phyloP scores from a whole-genome alignment of 2,329 filamentous ascomycete species.

The Penicillium sp. region DNA sequence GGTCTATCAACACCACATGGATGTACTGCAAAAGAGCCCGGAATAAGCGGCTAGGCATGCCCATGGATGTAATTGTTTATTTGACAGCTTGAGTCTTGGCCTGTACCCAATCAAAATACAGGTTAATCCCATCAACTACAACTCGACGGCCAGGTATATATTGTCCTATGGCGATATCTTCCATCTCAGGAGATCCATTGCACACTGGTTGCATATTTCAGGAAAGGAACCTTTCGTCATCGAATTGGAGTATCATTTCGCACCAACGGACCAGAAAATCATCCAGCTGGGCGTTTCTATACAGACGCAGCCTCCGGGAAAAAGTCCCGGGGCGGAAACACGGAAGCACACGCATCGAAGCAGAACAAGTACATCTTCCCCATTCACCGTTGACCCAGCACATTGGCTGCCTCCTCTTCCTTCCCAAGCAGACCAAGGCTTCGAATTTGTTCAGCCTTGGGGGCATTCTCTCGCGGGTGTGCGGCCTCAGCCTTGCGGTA shows the following conservation, averaged over 20 bases:
- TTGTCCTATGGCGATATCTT: not conserved
- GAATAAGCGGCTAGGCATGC: constrained; percentile 1
- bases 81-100: not conserved
- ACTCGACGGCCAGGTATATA: not conserved
- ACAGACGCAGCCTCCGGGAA: constrained; percentile 29
- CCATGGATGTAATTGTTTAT: not conserved
- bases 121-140: not conserved
- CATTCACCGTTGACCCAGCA: constrained; percentile 35
- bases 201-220: not conserved
- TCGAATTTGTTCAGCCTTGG: constrained; percentile 80
- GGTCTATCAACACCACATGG: not conserved
- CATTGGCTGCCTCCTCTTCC: constrained; percentile 71
- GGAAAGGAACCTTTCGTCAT: constrained; percentile 10
- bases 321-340: constrained; percentile 25
- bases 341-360: constrained; percentile 28
- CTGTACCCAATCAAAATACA: not conserved
- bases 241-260: constrained; percentile 29
- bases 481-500: constrained; percentile 76
- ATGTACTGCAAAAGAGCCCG: not conserved
- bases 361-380: constrained; percentile 24
- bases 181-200: not conserved
- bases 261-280: constrained; percentile 18
- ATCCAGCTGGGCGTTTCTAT: constrained; percentile 33
- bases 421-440: constrained; percentile 79
- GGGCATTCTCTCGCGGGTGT: constrained; percentile 72